A percentile compares a stretch with the other conserved stretches of the same genome.
These are phyloP conservation scores for Aspergillus sclerotiicarbonarius DNA, from an alignment of 495 filamentous ascomycete species.

Conservation along the genomic window DNA sequence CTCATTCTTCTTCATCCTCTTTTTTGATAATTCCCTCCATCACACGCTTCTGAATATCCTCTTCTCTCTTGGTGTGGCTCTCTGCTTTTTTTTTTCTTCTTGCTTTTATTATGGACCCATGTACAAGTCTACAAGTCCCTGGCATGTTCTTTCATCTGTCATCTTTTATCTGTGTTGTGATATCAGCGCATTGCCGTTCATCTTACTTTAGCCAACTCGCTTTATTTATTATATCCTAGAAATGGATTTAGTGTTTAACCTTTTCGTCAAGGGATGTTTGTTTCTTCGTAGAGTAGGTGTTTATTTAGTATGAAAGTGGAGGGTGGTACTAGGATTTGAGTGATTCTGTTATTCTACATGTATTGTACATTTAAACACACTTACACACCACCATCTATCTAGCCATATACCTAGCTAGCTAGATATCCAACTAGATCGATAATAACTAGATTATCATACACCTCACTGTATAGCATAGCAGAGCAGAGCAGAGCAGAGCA, in stretches of 20 bases:
- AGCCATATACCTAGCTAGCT: neutral
- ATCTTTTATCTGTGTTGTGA: conserved; percentile 18
- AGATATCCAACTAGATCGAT: neutral
- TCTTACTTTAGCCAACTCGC: conserved; percentile 8
- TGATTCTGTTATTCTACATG: neutral
- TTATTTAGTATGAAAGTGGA: neutral
- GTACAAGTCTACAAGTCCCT: conserved; percentile 15
- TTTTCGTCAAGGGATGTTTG: neutral
- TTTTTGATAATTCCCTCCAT: neutral
- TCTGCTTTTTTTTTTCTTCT: conserved; percentile 9
- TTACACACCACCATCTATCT: neutral
- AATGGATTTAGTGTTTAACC: conserved; percentile 7
- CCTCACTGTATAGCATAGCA: neutral
- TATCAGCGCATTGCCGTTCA: conserved; percentile 26
- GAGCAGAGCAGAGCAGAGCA: neutral
- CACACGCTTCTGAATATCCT: neutral
- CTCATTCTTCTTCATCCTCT: neutral
- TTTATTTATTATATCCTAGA: conserved; percentile 15
- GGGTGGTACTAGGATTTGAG: neutral
- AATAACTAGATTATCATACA: neutral
- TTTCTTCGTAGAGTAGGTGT: neutral
- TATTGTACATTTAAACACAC: neutral
- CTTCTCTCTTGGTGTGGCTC: conserved; percentile 14
- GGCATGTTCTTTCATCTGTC: neutral
- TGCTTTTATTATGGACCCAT: conserved; percentile 14